Base-by-base conservation (phyloP, 352 stramenopile genomes). In the Hyaloperonospora brassicae region DNA sequence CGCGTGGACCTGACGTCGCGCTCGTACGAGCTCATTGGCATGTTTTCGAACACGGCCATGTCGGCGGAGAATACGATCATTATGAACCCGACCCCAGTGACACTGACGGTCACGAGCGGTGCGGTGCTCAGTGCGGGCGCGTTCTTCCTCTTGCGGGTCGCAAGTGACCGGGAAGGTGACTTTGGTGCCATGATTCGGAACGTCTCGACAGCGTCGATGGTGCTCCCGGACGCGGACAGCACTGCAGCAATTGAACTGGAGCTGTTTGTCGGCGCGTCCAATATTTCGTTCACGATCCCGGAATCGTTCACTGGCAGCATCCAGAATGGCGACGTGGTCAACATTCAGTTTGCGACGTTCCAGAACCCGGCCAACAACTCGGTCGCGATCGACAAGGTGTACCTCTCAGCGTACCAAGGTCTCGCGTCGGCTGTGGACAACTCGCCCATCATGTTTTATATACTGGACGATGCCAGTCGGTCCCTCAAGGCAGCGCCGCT, bases 251-350 rank as follows among this genome's bases (percentile, higher is more conserved):
- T 82, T 14, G 62, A 64, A 12, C 53, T 91, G 47, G 63, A 75
- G 0, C 49, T 89, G 14, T 73, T 55, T 30, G 62, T 89, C 25
- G 74, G 76, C 1, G 47, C 50, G 0, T 79, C 68, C 2, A 91
- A 89, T 47, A 60, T 91, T 36, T 88, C 79, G 21, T 89, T 91
- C 50, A 81, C 64, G n/a, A 81, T 91, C 35, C 81, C 81, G 0
- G 57, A 77, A 31, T 69, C 56, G 0, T 89, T 84, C 45, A 62
- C 53, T 13, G 64, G 68, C 1, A 74, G 56, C 21, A 87, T 92
- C 43, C 72, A 87, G 61, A 89, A 89, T n/a, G 81, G 81, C n/a
- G 79, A 88, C 50, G 51, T 17, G 24, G 52, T 89, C 12, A 78
- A 74, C 24, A 76, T 92, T 43, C 72, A 64, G 12, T 89, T 92